These are phyloP conservation scores for Periconia macrospinosa DNA, from an alignment of 2,329 filamentous ascomycete genomes.

Conservation along the genomic window DNA sequence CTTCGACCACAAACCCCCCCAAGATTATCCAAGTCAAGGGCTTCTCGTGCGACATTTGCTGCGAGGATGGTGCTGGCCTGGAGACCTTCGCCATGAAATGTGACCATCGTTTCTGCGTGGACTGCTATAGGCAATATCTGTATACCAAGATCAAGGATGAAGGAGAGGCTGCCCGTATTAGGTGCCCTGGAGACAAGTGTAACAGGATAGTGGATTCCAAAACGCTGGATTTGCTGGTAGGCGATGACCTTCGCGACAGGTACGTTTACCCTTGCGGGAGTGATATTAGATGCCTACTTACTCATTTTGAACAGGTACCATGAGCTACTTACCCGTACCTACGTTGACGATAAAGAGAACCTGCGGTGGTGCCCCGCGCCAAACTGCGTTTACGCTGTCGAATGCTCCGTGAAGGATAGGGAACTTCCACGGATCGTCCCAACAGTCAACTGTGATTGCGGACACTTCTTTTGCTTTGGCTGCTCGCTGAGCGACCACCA, in stretches of 20 bases:
- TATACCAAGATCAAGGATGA: conserved; percentile 92
- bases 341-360: conserved; percentile 94
- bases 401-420: conserved; percentile 85
- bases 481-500: conserved; percentile 90
- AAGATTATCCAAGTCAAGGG: conserved; percentile 71
- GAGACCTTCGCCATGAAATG: conserved; percentile 93
- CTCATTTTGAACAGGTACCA: conserved; percentile 65
- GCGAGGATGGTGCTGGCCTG: conserved; percentile 77
- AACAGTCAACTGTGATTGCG: conserved; percentile 83
- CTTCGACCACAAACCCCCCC: conserved; percentile 51
- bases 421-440: conserved; percentile 85
- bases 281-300: neutral
- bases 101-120: conserved; percentile 87
- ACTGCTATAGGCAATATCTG: conserved; percentile 91
- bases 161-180: conserved; percentile 90
- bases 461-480: conserved; percentile 91
- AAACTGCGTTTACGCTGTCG: conserved; percentile 92
- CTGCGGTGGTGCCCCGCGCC: conserved; percentile 98
- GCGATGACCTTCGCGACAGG: conserved; percentile 59
- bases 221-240: conserved; percentile 76
- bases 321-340: conserved; percentile 85
- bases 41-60: conserved; percentile 95
- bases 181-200: conserved; percentile 87
- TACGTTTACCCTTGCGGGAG: conserved; percentile 30
- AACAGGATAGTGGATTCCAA: conserved; percentile 88